Evolutionary conservation across 2,329 filamentous ascomycete genomes (phyloP).

Genomic region (Berkeleyomyces basicola): DNA sequence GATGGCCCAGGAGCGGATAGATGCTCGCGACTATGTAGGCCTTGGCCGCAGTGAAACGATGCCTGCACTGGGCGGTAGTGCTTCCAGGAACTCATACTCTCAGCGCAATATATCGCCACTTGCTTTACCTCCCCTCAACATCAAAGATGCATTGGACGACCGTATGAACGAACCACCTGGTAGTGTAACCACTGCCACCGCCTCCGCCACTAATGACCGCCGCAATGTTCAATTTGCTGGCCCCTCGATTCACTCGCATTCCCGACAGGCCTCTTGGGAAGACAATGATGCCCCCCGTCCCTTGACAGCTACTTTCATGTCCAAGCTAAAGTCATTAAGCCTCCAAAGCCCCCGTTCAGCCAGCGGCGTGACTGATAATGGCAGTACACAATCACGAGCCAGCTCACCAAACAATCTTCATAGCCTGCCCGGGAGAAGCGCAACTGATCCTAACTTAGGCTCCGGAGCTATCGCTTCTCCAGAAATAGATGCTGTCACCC

Average conservation of each 20-base stretch:
- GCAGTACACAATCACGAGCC: slow-evolving; percentile 17
- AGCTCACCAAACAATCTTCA: slow-evolving; percentile 6
- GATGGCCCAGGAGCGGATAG: slow-evolving; percentile 6
- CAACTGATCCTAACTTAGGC: slow-evolving; percentile 15
- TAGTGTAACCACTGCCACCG: neutral
- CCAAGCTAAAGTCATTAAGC: slow-evolving; percentile 60
- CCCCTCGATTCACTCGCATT: slow-evolving; percentile 34
- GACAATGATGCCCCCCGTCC: slow-evolving; percentile 44
- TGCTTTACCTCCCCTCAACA: slow-evolving; percentile 9
- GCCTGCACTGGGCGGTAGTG: neutral
- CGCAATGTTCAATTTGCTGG: slow-evolving; percentile 64
- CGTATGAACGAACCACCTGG: neutral
- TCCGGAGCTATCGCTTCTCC: neutral
- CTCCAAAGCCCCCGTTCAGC: slow-evolving; percentile 27
- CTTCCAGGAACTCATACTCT: neutral
- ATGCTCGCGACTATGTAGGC: neutral
- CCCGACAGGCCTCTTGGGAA: slow-evolving; percentile 48
- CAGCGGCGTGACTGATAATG: slow-evolving; percentile 16
- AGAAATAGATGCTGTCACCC: neutral
- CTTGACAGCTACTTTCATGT: slow-evolving; percentile 52
- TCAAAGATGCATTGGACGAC: neutral
- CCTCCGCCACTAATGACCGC: slow-evolving; percentile 8
- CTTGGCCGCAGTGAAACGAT: neutral
- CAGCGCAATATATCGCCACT: slow-evolving; percentile 8
- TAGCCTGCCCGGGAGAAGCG: slow-evolving; percentile 14